Evolutionary conservation across 2,329 filamentous ascomycete species (phyloP).

Genomic region (Camptophora hylomeconis): DNA sequence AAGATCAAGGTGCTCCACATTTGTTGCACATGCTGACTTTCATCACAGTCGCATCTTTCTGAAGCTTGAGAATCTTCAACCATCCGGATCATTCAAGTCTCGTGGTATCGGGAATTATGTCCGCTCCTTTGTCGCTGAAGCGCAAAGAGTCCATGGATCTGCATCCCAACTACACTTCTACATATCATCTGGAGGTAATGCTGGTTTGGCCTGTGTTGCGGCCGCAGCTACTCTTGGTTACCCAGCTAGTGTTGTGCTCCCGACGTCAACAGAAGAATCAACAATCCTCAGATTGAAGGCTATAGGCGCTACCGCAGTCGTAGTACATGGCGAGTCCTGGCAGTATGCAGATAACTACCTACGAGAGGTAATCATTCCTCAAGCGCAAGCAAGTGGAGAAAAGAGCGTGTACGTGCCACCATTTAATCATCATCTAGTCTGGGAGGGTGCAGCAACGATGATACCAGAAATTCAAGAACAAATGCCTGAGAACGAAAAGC

Average conservation of each 20-base stretch:
- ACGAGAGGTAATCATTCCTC: constrained; percentile 33
- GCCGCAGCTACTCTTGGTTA: constrained; percentile 51
- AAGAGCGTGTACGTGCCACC: constrained; percentile 34
- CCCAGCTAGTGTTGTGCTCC: constrained; percentile 63
- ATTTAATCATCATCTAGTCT: constrained; percentile 31
- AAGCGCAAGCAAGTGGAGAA: constrained; percentile 13
- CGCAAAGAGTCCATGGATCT: constrained; percentile 49
- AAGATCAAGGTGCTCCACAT: constrained; percentile 4
- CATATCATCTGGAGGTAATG: constrained; percentile 68
- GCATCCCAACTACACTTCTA: constrained; percentile 53
- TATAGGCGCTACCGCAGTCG: constrained; percentile 51
- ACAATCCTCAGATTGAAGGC: constrained; percentile 59
- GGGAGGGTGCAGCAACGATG: constrained; percentile 31
- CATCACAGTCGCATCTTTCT: constrained; percentile 45
- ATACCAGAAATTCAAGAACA: constrained; percentile 30
- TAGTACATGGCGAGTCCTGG: constrained; percentile 55
- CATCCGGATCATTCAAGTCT: constrained; percentile 76
- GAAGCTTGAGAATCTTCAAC: constrained; percentile 74
- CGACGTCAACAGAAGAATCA: constrained; percentile 47
- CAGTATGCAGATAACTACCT: constrained; percentile 56
- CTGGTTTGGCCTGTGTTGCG: constrained; percentile 65
- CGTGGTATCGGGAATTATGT: constrained; percentile 23
- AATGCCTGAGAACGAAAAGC: constrained; percentile 27
- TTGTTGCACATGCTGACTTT: constrained; percentile 1
- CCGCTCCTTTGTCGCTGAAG: no score